phyloP scores from a whole-genome alignment of 495 filamentous ascomycete species.

The Penicillium paradoxum region DNA sequence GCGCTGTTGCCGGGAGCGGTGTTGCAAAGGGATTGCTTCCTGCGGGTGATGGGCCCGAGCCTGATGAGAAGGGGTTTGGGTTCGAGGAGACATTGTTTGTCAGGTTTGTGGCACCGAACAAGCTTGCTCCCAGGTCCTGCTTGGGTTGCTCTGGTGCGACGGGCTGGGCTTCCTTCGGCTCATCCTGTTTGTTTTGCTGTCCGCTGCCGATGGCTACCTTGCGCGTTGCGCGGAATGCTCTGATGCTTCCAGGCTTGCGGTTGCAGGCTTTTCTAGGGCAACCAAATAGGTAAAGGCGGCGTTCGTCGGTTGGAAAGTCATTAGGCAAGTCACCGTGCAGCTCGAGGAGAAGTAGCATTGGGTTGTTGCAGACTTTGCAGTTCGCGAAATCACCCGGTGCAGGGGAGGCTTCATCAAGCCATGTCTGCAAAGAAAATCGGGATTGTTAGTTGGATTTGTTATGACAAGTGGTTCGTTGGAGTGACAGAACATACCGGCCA shows the following conservation, averaged over 20 bases:
- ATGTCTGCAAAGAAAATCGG: constrained; percentile 53
- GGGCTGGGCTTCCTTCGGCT: constrained; percentile 31
- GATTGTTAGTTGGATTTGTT: constrained; percentile 6
- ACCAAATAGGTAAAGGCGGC: constrained; percentile 77
- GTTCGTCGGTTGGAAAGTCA: constrained; percentile 75
- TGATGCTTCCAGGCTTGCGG: constrained; percentile 73
- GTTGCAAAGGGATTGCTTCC: constrained; percentile 47
- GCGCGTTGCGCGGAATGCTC: constrained; percentile 62
- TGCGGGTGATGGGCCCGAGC: constrained; percentile 16
- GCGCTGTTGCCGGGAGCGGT: constrained; percentile 37
- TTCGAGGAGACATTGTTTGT: constrained; percentile 44
- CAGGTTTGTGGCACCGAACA: constrained; percentile 48
- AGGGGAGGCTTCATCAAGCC: constrained; percentile 63
- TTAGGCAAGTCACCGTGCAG: constrained; percentile 88
- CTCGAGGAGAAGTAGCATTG: constrained; percentile 83
- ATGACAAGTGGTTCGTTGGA: not conserved
- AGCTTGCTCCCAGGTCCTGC: constrained; percentile 52
- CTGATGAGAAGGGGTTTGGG: constrained; percentile 55
- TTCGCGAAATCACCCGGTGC: constrained; percentile 76
- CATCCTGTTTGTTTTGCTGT: constrained; percentile 25
- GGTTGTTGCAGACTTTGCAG: constrained; percentile 82
- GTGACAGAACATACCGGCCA: constrained; percentile 59
- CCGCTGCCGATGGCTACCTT: constrained; percentile 27
- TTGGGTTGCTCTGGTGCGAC: constrained; percentile 30
- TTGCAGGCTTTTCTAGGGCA: constrained; percentile 77